These are phyloP conservation scores for Colletotrichum lentis DNA, from an alignment of 2,329 filamentous ascomycete genomes.

Conservation along the genomic window DNA sequence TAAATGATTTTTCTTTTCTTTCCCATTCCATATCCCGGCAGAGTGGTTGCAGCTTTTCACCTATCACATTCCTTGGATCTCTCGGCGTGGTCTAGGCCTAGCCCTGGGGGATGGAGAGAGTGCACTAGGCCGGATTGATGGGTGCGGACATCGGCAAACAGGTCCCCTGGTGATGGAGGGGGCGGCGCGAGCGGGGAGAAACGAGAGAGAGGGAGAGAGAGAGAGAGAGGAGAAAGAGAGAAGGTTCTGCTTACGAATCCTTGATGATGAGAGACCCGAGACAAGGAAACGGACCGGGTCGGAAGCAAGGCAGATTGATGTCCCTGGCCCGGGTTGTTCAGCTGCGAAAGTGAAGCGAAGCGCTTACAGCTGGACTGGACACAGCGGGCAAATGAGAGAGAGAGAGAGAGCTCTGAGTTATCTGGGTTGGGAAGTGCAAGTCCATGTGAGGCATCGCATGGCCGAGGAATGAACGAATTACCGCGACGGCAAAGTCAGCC, in stretches of 20 bases:
- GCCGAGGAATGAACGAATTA: too few species aligned
- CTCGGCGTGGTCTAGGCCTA: conserved; percentile 8
- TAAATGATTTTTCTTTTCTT: background rate
- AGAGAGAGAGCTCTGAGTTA: background rate
- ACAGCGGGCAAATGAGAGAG: too few species aligned
- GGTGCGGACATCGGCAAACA: conserved; percentile 21
- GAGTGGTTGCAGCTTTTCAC: conserved; percentile 8
- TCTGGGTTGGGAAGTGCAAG: too few species aligned
- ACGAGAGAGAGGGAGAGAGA: background rate
- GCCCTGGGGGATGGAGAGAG: background rate
- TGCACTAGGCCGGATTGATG: conserved; percentile 28
- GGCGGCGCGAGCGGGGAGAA: background rate
- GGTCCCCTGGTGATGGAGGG: background rate
- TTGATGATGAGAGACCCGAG: background rate
- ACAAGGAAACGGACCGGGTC: background rate
- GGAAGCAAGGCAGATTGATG: background rate
- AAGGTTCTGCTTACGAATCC: conserved; percentile 1
- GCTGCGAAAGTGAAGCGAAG: background rate
- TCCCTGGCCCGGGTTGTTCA: background rate
- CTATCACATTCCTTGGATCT: conserved; percentile 8
- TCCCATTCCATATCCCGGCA: too few species aligned
- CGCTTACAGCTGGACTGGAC: background rate
- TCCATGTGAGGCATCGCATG: too few species aligned
- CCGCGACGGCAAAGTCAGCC: too few species aligned
- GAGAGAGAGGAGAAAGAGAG: background rate